Evolutionary conservation across 2,329 filamentous ascomycete species (phyloP).

Genomic region (Arthroderma uncinatum): DNA sequence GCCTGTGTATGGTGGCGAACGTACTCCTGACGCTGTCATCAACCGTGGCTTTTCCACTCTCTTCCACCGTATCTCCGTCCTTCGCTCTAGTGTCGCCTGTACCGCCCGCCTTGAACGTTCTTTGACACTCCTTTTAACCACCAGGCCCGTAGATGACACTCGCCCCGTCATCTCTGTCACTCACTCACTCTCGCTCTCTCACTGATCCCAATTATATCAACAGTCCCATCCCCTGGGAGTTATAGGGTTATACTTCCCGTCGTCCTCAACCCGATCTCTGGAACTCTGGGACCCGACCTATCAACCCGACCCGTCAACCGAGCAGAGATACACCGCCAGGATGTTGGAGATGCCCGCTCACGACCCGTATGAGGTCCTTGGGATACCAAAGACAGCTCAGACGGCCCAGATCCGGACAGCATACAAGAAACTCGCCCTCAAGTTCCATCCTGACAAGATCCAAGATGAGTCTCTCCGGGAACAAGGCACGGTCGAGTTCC

Average conservation of each 20-base stretch:
- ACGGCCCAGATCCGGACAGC: slow-evolving; percentile 62
- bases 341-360: background rate
- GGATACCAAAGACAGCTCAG: slow-evolving; percentile 61
- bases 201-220: background rate
- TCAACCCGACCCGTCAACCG: background rate
- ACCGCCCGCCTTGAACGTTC: background rate
- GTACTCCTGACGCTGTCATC: background rate
- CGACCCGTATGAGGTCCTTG: slow-evolving; percentile 71
- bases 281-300: background rate
- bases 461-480: slow-evolving; percentile 65
- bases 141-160: background rate
- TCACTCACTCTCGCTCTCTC: slow-evolving; percentile 3
- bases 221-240: background rate
- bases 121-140: background rate
- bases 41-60: background rate
- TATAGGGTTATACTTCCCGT: slow-evolving; percentile 5
- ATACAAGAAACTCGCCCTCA: slow-evolving; percentile 75
- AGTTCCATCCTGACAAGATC: slow-evolving; percentile 86
- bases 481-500: slow-evolving; percentile 75
- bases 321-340: background rate
- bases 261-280: no score
- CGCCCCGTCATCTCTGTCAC: background rate
- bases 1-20: background rate
- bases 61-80: background rate
- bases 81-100: background rate